Evolutionary conservation across 306 rosid species (phyloP).

Genomic region (Pterocarpus macrocarpus): DNA sequence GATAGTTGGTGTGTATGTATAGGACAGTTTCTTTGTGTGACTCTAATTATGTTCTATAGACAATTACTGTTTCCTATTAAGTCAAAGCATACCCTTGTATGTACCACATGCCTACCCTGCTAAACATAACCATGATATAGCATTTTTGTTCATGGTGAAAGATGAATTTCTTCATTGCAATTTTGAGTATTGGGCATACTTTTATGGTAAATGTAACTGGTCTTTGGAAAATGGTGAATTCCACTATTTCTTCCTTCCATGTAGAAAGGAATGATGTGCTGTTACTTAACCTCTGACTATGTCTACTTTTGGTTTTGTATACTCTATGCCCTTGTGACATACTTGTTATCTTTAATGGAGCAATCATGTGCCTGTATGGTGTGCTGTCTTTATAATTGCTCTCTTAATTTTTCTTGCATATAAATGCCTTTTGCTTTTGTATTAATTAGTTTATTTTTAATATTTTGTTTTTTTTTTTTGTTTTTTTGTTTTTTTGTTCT

Average conservation of each 20-base stretch:
- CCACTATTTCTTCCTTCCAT: neutral
- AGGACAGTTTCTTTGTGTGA: neutral
- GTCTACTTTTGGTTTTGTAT: slow-evolving; percentile 2
- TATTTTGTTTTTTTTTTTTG: no score
- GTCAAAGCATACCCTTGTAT: slow-evolving; percentile 5
- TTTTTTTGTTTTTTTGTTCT: neutral
- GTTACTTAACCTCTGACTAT: slow-evolving; percentile 1
- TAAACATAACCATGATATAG: neutral
- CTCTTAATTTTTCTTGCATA: neutral
- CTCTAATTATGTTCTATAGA: neutral
- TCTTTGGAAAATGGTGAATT: slow-evolving; percentile 9
- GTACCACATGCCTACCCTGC: neutral
- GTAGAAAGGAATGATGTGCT: slow-evolving; percentile 11
- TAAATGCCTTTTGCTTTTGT: slow-evolving; percentile 14
- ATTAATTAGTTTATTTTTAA: slow-evolving; percentile 9
- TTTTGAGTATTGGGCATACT: neutral
- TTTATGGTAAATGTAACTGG: slow-evolving; percentile 8
- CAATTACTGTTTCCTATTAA: neutral
- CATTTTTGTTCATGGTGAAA: neutral
- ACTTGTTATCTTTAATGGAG: neutral
- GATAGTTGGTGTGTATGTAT: neutral
- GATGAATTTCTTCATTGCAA: slow-evolving; percentile 1
- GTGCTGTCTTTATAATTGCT: slow-evolving; percentile 9
- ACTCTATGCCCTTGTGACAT: slow-evolving; percentile 10
- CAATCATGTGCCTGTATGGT: slow-evolving; percentile 32